Evolutionary conservation across 345 rosid genomes (phyloP).

Genomic region (Lagerstroemia speciosa): DNA sequence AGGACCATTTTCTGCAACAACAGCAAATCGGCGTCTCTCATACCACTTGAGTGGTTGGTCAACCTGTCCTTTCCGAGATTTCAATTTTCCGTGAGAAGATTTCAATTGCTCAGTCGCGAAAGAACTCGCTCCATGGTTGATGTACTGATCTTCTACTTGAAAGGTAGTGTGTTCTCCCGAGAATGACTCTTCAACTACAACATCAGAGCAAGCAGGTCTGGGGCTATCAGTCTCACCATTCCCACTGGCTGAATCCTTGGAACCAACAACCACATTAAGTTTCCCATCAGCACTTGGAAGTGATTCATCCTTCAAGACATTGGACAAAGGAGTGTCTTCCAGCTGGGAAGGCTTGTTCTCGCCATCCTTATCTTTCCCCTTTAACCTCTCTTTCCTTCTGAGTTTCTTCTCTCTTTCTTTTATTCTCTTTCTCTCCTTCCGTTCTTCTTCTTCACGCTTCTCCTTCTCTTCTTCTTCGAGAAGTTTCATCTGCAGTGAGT

Average conservation of each 20-base stretch:
- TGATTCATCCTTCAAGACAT: conserved; percentile 32
- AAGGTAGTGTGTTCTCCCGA: conserved; percentile 25
- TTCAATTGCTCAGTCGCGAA: conserved; percentile 39
- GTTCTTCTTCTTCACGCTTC: conserved; percentile 91
- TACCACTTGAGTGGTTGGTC: conserved; percentile 53
- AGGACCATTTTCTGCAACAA: conserved; percentile 40
- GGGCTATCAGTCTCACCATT: conserved; percentile 34
- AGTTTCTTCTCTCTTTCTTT: conserved; percentile 91
- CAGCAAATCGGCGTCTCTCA: conserved; percentile 39
- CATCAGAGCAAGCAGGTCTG: conserved; percentile 48
- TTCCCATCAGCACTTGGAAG: conserved; percentile 34
- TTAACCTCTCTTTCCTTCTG: conserved; percentile 87
- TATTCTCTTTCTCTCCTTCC: conserved; percentile 74
- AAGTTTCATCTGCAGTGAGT: conserved; percentile 55
- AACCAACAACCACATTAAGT: conserved; percentile 24
- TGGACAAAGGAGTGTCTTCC: conserved; percentile 18
- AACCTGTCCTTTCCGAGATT: conserved; percentile 35
- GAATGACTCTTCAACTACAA: conserved; percentile 26
- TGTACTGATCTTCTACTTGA: conserved; percentile 29
- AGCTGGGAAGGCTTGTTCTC: conserved; percentile 35
- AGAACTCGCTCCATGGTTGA: conserved; percentile 34
- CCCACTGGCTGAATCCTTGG: conserved; percentile 32
- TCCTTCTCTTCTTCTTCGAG: conserved; percentile 97
- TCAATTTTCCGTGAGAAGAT: conserved; percentile 45
- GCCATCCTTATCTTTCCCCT: conserved; percentile 76